These are phyloP conservation scores for Fusarium sp. DNA, from an alignment of 2,329 filamentous ascomycete species.

Conservation along the genomic window DNA sequence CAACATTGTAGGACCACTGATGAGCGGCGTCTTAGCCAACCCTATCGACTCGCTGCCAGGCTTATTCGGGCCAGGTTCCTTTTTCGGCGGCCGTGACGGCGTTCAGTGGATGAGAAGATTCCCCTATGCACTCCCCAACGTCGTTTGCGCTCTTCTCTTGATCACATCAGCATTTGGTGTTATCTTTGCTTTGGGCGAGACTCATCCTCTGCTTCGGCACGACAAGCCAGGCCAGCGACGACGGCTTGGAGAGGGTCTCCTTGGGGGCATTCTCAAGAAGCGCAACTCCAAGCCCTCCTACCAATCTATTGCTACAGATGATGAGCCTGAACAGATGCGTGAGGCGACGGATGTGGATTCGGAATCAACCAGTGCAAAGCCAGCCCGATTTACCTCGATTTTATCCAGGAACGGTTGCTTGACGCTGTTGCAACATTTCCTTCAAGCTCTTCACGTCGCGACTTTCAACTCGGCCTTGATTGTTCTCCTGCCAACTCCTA, in stretches of 20 bases:
- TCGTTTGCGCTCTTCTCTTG: neutral
- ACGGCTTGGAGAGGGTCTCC: neutral
- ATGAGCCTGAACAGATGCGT: neutral
- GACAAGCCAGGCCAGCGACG: neutral
- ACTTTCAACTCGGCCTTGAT: conserved; percentile 43
- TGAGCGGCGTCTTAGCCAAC: neutral
- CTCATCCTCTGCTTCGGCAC: neutral
- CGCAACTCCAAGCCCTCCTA: neutral
- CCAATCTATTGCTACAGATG: neutral
- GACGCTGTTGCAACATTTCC: conserved; percentile 25
- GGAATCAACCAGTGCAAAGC: neutral
- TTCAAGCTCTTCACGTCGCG: conserved; percentile 19
- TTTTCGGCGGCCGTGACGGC: neutral
- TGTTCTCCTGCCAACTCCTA: conserved; percentile 7
- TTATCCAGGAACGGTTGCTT: conserved; percentile 21
- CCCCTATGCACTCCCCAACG: neutral
- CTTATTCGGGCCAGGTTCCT: conserved; percentile 22
- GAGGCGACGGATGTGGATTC: neutral
- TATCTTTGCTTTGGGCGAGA: neutral
- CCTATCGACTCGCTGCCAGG: conserved; percentile 9
- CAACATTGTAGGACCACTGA: conserved; percentile 3
- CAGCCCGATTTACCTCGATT: neutral
- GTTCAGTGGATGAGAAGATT: neutral
- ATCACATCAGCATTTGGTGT: neutral
- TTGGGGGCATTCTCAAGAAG: neutral